These are phyloP conservation scores for Xylaria longipes DNA, from an alignment of 495 filamentous ascomycete species.

Conservation along the genomic window DNA sequence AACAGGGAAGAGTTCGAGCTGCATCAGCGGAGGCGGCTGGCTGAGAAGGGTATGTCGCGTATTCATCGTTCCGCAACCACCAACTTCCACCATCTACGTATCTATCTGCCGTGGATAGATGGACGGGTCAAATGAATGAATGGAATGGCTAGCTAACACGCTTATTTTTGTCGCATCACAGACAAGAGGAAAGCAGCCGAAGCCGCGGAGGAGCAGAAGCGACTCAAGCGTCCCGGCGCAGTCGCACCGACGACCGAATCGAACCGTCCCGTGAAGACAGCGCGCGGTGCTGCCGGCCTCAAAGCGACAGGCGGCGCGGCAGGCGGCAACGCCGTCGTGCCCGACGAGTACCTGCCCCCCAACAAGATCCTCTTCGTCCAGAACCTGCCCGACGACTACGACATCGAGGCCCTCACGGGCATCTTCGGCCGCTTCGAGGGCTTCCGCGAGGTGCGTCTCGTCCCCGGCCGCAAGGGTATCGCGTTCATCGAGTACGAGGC, in stretches of 20 bases:
- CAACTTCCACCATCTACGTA: background rate
- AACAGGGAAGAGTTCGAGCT: conserved; percentile 82
- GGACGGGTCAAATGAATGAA: background rate
- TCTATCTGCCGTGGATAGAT: background rate
- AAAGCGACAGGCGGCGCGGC: conserved; percentile 74
- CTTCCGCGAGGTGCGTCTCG: conserved; percentile 89
- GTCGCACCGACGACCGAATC: conserved; percentile 52
- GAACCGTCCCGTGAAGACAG: conserved; percentile 72
- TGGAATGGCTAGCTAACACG: background rate
- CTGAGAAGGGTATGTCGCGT: conserved; percentile 78
- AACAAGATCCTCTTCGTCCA: conserved; percentile 98
- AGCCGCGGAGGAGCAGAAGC: conserved; percentile 80
- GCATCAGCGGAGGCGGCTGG: conserved; percentile 84
- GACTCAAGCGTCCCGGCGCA: conserved; percentile 75
- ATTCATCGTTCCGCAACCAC: background rate
- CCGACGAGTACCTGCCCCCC: conserved; percentile 95
- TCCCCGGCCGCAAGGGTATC: conserved; percentile 86
- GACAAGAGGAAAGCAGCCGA: conserved; percentile 92
- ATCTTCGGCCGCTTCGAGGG: conserved; percentile 93
- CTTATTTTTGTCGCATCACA: conserved; percentile 42
- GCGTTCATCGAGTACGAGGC: conserved; percentile 96
- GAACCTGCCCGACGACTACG: conserved; percentile 87
- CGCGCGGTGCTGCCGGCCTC: conserved; percentile 74
- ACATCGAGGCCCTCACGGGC: conserved; percentile 75
- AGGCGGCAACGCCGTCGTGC: conserved; percentile 73